These are phyloP conservation scores for Aspergillus hiratsukae DNA, from an alignment of 2,329 filamentous ascomycete species.

Conservation along the genomic window DNA sequence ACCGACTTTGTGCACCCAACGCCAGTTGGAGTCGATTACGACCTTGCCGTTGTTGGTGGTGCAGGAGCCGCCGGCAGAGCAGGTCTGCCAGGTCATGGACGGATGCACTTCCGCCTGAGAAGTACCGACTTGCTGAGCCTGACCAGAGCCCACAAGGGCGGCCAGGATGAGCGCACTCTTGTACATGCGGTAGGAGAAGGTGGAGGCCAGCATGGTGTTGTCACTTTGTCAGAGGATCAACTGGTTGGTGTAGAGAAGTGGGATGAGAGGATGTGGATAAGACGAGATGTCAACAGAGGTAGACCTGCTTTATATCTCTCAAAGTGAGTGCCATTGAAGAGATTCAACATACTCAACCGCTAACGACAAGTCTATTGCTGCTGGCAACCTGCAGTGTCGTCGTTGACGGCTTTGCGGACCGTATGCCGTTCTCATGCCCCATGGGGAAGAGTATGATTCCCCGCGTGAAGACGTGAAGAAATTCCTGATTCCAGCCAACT, in stretches of 20 bases:
- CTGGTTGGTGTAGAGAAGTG: too few species aligned
- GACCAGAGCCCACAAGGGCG: conserved; percentile 8
- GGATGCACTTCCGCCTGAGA: conserved; percentile 40
- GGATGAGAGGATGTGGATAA: neutral
- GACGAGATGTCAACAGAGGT: neutral
- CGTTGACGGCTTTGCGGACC: conserved; percentile 12
- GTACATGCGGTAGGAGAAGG: conserved; percentile 11
- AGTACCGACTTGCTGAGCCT: conserved; percentile 22
- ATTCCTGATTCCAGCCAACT: conserved; percentile 1
- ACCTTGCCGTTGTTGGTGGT: conserved; percentile 48
- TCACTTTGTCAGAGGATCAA: neutral
- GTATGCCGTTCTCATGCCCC: conserved; percentile 3
- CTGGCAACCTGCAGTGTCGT: neutral
- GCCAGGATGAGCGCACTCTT: conserved; percentile 13
- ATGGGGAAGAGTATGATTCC: neutral
- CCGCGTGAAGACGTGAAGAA: neutral
- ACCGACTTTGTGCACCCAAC: conserved; percentile 50
- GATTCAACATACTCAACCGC: neutral
- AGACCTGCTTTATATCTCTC: neutral
- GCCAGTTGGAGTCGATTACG: conserved; percentile 55
- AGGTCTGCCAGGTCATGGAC: conserved; percentile 48
- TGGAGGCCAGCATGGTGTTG: conserved; percentile 6
- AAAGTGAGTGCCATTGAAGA: too few species aligned
- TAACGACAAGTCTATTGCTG: too few species aligned
- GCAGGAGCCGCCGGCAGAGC: conserved; percentile 48